phyloP scores from a whole-genome alignment of 2,329 filamentous ascomycete species.

The Tolypocladium tropicale region DNA sequence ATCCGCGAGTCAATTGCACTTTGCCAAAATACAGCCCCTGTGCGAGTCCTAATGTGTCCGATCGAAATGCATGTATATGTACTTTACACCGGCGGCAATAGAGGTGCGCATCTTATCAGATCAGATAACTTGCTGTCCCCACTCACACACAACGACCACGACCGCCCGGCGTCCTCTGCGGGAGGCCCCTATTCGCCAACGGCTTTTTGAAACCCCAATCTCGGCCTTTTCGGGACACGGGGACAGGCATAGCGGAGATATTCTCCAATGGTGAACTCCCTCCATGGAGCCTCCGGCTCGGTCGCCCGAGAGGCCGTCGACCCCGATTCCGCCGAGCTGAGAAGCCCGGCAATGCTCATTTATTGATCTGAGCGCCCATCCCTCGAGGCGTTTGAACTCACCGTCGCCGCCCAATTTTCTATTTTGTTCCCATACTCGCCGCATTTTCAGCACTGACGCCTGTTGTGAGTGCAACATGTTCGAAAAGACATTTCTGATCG shows the following conservation, averaged over 20 bases:
- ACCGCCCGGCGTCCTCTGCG: neutral
- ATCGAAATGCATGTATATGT: too few relatives aligned
- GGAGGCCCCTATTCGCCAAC: neutral
- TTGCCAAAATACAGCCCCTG: too few relatives aligned
- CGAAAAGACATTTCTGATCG: conserved; percentile 18
- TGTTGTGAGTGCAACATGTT: conserved; percentile 16
- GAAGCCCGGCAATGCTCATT: neutral
- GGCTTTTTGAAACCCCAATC: neutral
- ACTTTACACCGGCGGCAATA: too few relatives aligned
- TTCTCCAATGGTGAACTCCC: neutral
- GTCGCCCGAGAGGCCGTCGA: neutral
- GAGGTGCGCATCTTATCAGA: conserved; percentile 1
- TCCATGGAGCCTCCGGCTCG: neutral
- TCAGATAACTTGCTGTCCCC: neutral
- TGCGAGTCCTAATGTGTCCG: too few relatives aligned
- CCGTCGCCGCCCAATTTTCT: neutral
- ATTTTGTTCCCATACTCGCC: too few relatives aligned
- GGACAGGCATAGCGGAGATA: too few relatives aligned
- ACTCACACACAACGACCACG: neutral
- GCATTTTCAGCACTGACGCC: too few relatives aligned
- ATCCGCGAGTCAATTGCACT: too few relatives aligned
- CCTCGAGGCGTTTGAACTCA: neutral
- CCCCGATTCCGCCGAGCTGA: neutral
- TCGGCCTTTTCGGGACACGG: neutral
- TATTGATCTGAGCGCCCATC: neutral